Base-by-base conservation (phyloP, 495 filamentous ascomycete species). In the Aspergillus biplanus region DNA sequence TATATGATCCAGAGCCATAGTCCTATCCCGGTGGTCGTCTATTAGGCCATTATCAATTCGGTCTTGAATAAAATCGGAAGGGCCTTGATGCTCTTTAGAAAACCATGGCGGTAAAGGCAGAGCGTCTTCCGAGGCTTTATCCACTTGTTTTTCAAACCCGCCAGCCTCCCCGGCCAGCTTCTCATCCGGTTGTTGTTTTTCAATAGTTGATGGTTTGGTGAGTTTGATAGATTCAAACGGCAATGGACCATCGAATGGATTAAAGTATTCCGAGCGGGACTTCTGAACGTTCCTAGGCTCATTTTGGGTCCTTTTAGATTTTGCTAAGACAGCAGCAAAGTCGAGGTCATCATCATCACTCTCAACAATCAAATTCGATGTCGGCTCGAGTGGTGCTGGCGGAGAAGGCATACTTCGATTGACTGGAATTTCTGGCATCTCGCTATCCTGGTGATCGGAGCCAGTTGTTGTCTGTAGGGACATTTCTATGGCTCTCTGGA, bases 101-200 rank as follows among this genome's bases (percentile, higher is more conserved):
- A 99, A 91, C 95, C 95, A 99, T 5, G 95, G 94, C 1, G 95
- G 95, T 34, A 97, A 71, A 12, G 89, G 87, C 42, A 80, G 79
- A 0, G 84, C 74, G 5, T 83, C 76, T 61, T 89, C 83, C 21
- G 84, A 74, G 18, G 80, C 66, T n/a, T 77, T 69, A 7, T 65
- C 33, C 9, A 71, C 48, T 32, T 83, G 80, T 65, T 82, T 85
- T 42, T 87, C 77, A 72, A 94, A 96, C 0, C 92, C 92, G 8
- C 91, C 92, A 21, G 85, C 84, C 55, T 82, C 66, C 6, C 85
- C 83, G 12, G 87, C 87, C 15, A 69, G 61, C 47, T 75, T 61
- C 64, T 52, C 55, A 42, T 37, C 55, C 31, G 1, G 54, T 33
- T 18, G 34, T 49, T 31, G 67, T 76, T 81, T 69, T 83, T 87